Conservation (phyloP, 106 monocot genomes). For the Iris macrosiphon region DNA sequence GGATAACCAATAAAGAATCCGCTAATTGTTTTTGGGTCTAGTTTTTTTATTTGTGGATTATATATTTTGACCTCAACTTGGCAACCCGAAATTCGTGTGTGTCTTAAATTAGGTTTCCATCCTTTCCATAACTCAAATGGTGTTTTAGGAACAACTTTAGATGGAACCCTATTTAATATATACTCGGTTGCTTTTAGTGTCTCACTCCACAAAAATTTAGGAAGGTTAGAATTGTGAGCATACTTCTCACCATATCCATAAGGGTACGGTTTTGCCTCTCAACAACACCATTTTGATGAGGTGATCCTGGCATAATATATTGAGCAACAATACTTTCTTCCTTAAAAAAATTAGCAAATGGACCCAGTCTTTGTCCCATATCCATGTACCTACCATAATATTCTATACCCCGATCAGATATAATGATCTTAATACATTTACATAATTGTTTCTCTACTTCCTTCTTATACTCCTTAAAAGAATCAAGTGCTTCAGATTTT, state of each 20-base stretch:
- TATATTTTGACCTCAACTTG: neutral
- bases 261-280: neutral
- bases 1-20: conserved; percentile 6
- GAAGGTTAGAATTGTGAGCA: conserved; percentile 1
- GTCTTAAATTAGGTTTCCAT: conserved; percentile 2
- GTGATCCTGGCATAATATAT: neutral
- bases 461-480: neutral
- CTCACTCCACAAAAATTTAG: neutral
- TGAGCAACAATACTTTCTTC: neutral
- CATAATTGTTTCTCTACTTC: conserved; percentile 12
- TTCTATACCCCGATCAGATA: conserved; percentile 7
- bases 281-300: conserved; percentile 1
- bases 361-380: neutral
- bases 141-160: conserved; percentile 7
- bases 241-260: conserved; percentile 3
- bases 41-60: conserved; percentile 4
- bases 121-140: conserved; percentile 9
- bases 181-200: neutral
- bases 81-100: conserved; percentile 6
- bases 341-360: conserved; percentile 1
- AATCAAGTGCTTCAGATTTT: neutral
- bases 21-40: conserved; percentile 2
- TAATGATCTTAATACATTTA: conserved; percentile 2
- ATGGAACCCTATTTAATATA: conserved; percentile 7
- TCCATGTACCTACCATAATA: conserved; percentile 6